Conservation (phyloP, 768 basidiomycete genomes). For the Lentinula raphanica region DNA sequence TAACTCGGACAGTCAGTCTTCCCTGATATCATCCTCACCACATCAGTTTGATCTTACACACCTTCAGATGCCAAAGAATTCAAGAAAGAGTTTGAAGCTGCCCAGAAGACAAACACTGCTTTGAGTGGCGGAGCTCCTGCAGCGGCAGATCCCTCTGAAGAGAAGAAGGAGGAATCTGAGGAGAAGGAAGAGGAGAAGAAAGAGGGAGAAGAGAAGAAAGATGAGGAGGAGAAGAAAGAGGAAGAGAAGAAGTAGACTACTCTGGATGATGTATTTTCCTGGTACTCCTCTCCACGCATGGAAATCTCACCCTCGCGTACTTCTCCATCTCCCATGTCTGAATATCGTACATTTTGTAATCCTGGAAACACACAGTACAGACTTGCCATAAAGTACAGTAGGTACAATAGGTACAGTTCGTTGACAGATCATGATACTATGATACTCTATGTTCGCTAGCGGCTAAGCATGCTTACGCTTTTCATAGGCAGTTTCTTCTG, state of each 20-base stretch:
- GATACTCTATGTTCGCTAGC: not conserved
- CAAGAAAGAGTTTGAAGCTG: constrained; percentile 84
- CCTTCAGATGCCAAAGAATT: constrained; percentile 88
- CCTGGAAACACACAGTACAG: not conserved
- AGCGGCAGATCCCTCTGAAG: constrained; percentile 21
- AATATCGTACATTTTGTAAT: not conserved
- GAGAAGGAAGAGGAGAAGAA: constrained; percentile 23
- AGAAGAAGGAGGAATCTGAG: constrained; percentile 23
- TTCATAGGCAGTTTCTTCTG: constrained; percentile 44
- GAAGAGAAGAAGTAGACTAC: not conserved
- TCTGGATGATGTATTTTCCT: not conserved
- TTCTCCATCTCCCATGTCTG: not conserved
- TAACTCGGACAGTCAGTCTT: constrained; percentile 82
- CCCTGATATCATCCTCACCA: not conserved
- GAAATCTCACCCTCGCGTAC: not conserved
- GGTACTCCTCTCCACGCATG: not conserved
- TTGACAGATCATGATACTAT: constrained; percentile 9
- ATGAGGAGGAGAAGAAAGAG: not conserved
- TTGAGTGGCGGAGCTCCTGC: constrained; percentile 21
- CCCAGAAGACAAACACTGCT: constrained; percentile 63
- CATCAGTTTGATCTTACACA: constrained; percentile 7
- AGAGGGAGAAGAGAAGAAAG: constrained; percentile 18
- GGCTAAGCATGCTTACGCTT: constrained; percentile 5
- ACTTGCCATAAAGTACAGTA: too few relatives aligned
- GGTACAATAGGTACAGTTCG: constrained; percentile 3